Percentiles rank a stretch among this genome's conserved stretches.
phyloP scores from a whole-genome alignment of 2,329 filamentous ascomycete genomes.

The Pyricularia grisea region DNA sequence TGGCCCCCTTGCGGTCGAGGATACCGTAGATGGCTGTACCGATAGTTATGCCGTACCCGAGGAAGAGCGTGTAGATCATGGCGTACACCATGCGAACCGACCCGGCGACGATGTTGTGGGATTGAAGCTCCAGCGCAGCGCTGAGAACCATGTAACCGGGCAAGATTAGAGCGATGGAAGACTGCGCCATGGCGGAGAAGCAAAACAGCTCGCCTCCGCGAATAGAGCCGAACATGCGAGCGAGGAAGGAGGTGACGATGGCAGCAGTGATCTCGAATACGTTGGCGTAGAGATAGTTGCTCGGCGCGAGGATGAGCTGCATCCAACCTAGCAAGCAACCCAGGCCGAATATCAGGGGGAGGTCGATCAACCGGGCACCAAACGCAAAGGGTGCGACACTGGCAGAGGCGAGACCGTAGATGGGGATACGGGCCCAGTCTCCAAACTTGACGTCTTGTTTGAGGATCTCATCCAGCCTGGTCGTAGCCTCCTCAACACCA shows the following conservation, averaged over 20 bases:
- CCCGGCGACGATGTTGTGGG: conserved; percentile 58
- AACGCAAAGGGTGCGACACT: conserved; percentile 76
- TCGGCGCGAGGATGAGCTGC: conserved; percentile 65
- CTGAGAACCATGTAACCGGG: conserved; percentile 59
- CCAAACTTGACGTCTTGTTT: conserved; percentile 34
- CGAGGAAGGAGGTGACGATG: conserved; percentile 57
- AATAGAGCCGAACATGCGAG: conserved; percentile 62
- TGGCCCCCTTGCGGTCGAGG: conserved; percentile 41
- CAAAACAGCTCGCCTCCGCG: conserved; percentile 49
- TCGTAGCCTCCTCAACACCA: conserved; percentile 59
- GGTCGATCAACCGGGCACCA: conserved; percentile 63
- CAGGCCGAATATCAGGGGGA: conserved; percentile 67
- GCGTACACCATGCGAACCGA: conserved; percentile 68
- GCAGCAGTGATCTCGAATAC: conserved; percentile 39
- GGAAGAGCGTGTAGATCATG: conserved; percentile 63
- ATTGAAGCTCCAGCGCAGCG: conserved; percentile 56
- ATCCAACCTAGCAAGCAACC: conserved; percentile 66
- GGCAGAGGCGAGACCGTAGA: conserved; percentile 69
- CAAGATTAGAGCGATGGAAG: conserved; percentile 66
- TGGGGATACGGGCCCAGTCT: conserved; percentile 46
- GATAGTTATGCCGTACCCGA: conserved; percentile 64
- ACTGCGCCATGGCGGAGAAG: conserved; percentile 62
- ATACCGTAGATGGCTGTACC: conserved; percentile 55
- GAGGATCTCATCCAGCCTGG: conserved; percentile 47
- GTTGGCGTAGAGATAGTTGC: conserved; percentile 51